These are phyloP conservation scores for Backusella liffmaniae DNA, from an alignment of 192 early-diverging fungal genomes.

Conservation along the genomic window DNA sequence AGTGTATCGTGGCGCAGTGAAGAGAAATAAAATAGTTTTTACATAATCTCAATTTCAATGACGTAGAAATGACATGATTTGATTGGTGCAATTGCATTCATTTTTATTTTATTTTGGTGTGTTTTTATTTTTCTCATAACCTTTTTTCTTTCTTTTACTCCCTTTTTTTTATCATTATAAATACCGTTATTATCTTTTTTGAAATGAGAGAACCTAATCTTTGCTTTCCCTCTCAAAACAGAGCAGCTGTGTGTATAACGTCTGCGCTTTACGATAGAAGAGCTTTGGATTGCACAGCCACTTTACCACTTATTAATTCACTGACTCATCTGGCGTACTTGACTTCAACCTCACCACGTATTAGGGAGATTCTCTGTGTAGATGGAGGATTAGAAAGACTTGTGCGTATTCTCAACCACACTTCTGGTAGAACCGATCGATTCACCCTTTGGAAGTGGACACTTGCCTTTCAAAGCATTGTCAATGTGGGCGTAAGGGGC, in stretches of 20 bases:
- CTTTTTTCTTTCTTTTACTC: conserved; percentile 13
- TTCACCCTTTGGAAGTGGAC: conserved; percentile 80
- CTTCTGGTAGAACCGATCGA: conserved; percentile 45
- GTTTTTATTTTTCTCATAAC: conserved; percentile 10
- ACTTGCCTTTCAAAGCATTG: conserved; percentile 79
- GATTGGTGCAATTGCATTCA: background rate
- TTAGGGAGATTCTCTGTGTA: conserved; percentile 75
- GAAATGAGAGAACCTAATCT: conserved; percentile 85
- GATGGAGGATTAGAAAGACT: conserved; percentile 91
- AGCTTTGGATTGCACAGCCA: conserved; percentile 86
- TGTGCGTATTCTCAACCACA: conserved; percentile 69
- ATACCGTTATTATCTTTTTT: background rate
- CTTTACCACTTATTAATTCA: conserved; percentile 85
- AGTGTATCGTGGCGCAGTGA: background rate
- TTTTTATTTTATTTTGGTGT: conserved; percentile 13
- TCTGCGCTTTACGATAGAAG: conserved; percentile 89
- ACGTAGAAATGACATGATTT: background rate
- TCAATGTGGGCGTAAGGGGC: conserved; percentile 85
- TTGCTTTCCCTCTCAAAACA: conserved; percentile 75
- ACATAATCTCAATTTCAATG: background rate
- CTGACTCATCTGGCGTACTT: conserved; percentile 87
- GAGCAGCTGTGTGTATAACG: conserved; percentile 78
- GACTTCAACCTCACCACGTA: conserved; percentile 76
- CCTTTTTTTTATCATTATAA: background rate
- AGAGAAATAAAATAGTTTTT: background rate